Percentiles rank a stretch among this genome's conserved stretches.
These are phyloP conservation scores for Colletotrichum tamarilloi DNA, from an alignment of 2,329 filamentous ascomycete species.

Conservation along the genomic window DNA sequence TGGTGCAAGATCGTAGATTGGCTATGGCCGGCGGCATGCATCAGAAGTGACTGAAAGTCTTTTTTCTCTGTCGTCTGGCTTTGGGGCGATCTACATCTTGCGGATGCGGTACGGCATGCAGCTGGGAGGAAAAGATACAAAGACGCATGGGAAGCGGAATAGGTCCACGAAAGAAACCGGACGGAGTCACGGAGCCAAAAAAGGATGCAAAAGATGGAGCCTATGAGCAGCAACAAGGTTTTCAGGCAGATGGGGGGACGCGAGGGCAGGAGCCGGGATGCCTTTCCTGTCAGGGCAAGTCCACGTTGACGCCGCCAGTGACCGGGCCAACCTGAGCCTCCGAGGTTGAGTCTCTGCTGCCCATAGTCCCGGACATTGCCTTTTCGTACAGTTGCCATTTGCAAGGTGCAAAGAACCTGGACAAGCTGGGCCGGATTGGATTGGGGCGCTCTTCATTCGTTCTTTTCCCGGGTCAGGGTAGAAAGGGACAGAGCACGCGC, in stretches of 20 bases:
- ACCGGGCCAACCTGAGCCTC: not conserved
- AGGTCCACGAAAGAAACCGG: not conserved
- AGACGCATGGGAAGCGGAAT: not conserved
- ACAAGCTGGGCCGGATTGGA: not conserved
- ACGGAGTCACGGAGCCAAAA: not conserved
- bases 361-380: not conserved
- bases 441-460: not conserved
- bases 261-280: constrained; percentile 13
- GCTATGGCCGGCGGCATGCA: not conserved
- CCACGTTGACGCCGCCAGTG: not conserved
- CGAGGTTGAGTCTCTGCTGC: not conserved
- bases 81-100: not conserved
- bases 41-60: not conserved
- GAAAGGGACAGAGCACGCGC: not conserved
- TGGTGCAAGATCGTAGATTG: not conserved
- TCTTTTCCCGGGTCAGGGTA: not conserved
- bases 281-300: constrained; percentile 17
- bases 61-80: not conserved
- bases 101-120: no score
- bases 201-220: not conserved
- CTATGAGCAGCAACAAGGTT: constrained; percentile 25
- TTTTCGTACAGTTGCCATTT: not conserved
- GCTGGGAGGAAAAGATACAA: not conserved
- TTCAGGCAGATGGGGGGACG: constrained; percentile 29
- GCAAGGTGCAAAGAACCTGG: not conserved